Conservation (phyloP, 441 rosid genomes). For the Kokia cookei region DNA sequence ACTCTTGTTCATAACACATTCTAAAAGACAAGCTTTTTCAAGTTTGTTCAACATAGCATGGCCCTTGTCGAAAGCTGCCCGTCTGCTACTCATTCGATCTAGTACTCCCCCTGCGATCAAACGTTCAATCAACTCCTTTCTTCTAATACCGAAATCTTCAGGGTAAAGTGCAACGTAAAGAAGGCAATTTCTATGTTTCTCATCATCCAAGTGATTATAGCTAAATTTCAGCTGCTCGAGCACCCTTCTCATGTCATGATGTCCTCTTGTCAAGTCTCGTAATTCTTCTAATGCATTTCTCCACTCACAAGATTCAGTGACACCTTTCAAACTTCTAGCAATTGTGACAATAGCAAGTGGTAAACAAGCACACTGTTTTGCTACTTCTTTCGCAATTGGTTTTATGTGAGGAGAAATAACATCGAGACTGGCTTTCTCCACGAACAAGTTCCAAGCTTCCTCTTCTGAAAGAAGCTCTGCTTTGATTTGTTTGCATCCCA, state of each 20-base stretch:
- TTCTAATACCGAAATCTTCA: slow-evolving; percentile 32
- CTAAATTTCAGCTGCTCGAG: slow-evolving; percentile 30
- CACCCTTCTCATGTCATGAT: slow-evolving; percentile 23
- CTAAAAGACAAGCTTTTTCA: slow-evolving; percentile 33
- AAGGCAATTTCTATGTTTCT: slow-evolving; percentile 20
- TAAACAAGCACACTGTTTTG: slow-evolving; percentile 40
- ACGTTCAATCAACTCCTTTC: slow-evolving; percentile 38
- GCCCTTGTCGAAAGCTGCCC: slow-evolving; percentile 18
- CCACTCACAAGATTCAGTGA: not conserved
- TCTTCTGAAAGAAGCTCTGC: not conserved
- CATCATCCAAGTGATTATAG: slow-evolving; percentile 32
- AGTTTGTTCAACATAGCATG: slow-evolving; percentile 32
- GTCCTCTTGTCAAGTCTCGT: not conserved
- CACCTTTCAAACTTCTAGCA: slow-evolving; percentile 29
- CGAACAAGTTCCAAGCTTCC: not conserved
- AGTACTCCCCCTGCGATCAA: slow-evolving; percentile 39
- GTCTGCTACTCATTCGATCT: slow-evolving; percentile 1
- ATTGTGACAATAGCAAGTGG: slow-evolving; percentile 45
- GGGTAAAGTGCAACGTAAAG: slow-evolving; percentile 45
- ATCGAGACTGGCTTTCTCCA: not conserved
- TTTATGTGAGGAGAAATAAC: not conserved
- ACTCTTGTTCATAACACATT: slow-evolving; percentile 8
- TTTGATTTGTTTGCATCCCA: not conserved
- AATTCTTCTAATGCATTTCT: slow-evolving; percentile 30
- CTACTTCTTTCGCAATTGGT: slow-evolving; percentile 10